A percentile compares a stretch with the other conserved stretches of the same genome.
Evolutionary conservation across 129 eudicot genomes (phyloP).

Genomic region (Kitagawia praeruptora): DNA sequence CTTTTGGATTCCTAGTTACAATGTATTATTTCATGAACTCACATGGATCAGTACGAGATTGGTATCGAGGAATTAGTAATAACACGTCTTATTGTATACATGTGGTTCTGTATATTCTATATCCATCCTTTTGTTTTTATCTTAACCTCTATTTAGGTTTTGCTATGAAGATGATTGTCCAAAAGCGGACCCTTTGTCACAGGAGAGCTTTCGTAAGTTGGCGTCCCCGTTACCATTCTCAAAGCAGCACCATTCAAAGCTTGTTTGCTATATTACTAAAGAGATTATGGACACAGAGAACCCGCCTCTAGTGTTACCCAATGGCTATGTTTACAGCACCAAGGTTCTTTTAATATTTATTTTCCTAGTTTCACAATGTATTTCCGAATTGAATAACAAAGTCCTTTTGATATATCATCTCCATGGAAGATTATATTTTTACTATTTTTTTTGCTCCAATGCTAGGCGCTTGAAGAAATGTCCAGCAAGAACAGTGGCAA

Average conservation of each 20-base stretch:
- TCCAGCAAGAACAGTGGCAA: conserved; percentile 62
- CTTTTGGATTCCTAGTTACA: not conserved
- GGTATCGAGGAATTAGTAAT: not conserved
- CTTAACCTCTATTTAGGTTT: conserved; percentile 65
- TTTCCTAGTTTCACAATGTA: not conserved
- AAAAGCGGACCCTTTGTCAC: conserved; percentile 90
- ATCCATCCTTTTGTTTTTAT: conserved; percentile 14
- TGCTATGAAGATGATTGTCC: conserved; percentile 86
- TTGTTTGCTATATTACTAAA: conserved; percentile 89
- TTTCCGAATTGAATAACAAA: not conserved
- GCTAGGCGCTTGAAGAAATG: conserved; percentile 96
- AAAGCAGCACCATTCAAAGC: conserved; percentile 98
- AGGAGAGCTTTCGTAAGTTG: conserved; percentile 82
- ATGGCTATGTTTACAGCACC: conserved; percentile 95
- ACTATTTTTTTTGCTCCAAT: conserved; percentile 3
- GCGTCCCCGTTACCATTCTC: conserved; percentile 85
- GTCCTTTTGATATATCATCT: not conserved
- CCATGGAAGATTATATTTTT: not conserved
- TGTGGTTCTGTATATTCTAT: not conserved
- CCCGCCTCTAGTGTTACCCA: conserved; percentile 93
- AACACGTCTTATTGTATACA: not conserved
- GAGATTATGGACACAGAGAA: conserved; percentile 97
- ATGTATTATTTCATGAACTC: not conserved
- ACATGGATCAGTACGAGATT: not conserved
- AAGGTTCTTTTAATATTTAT: conserved; percentile 38